phyloP scores from a whole-genome alignment of 192 early-diverging fungal genomes.

The Coemansia sp. region DNA sequence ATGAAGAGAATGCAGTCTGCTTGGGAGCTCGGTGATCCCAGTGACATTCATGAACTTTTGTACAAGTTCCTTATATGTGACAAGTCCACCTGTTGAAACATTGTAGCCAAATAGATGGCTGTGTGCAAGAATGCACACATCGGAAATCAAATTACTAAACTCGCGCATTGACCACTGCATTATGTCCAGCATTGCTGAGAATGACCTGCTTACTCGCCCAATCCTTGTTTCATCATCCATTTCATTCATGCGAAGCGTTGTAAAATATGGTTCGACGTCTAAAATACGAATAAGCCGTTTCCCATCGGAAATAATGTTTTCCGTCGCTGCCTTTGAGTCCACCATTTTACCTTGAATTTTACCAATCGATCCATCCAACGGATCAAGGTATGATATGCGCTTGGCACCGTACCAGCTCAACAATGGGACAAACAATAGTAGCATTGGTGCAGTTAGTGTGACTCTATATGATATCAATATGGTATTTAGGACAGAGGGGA shows the following conservation, averaged over 20 bases:
- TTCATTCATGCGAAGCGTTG: slow-evolving; percentile 42
- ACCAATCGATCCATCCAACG: not conserved
- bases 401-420: slow-evolving; percentile 6
- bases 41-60: too few relatives aligned
- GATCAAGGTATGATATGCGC: not conserved
- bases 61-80: too few relatives aligned
- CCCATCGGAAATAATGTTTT: slow-evolving; percentile 49
- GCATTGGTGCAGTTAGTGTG: not conserved
- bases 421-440: not conserved
- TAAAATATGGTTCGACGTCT: slow-evolving; percentile 57
- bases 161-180: too few relatives aligned
- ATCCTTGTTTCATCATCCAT: slow-evolving; percentile 64
- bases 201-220: too few relatives aligned
- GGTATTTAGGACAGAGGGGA: too few relatives aligned
- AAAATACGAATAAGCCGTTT: slow-evolving; percentile 68
- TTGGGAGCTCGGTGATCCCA: too few relatives aligned
- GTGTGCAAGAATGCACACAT: too few relatives aligned
- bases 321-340: not conserved
- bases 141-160: too few relatives aligned
- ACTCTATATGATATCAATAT: not conserved
- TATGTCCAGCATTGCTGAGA: too few relatives aligned
- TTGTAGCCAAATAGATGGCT: too few relatives aligned
- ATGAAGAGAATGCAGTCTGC: too few relatives aligned
- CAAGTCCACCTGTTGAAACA: too few relatives aligned
- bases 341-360: not conserved